phyloP scores from a whole-genome alignment of 177 flowering plant genomes.

The Telopea speciosissima region DNA sequence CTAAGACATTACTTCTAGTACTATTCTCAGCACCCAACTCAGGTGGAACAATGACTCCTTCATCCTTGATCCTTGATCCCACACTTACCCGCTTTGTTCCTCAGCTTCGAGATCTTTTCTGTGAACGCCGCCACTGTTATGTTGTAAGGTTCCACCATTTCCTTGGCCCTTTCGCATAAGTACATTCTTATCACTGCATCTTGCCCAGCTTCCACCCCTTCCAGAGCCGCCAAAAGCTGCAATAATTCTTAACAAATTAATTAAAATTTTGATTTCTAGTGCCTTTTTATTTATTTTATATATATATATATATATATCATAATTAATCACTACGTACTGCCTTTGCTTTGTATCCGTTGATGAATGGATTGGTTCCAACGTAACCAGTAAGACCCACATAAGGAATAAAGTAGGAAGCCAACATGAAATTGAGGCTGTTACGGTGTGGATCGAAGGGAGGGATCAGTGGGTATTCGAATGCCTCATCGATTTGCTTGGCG shows the following conservation, averaged over 20 bases:
- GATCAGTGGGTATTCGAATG: conserved; percentile 14
- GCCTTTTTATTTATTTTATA: no score
- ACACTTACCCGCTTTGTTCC: conserved; percentile 29
- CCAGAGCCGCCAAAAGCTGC: conserved; percentile 47
- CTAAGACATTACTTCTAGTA: conserved; percentile 23
- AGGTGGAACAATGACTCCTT: no score
- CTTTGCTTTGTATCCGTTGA: conserved; percentile 32
- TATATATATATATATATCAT: no score
- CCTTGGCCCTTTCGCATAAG: conserved; percentile 30
- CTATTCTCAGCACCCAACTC: conserved; percentile 14
- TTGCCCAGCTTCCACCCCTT: conserved; percentile 59
- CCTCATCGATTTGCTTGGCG: conserved; percentile 16
- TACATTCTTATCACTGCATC: conserved; percentile 41
- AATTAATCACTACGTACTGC: conserved; percentile 24
- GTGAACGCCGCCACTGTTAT: conserved; percentile 46
- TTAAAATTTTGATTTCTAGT: no score
- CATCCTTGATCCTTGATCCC: conserved; percentile 33
- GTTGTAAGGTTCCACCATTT: conserved; percentile 33
- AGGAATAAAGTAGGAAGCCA: conserved; percentile 68
- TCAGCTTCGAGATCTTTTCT: conserved; percentile 24
- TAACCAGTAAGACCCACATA: conserved; percentile 84
- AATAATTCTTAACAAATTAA: neutral
- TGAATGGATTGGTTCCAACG: conserved; percentile 59
- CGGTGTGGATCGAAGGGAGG: conserved; percentile 24
- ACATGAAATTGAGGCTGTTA: conserved; percentile 15